Percentiles rank a stretch among this genome's conserved stretches.
Evolutionary conservation across 2,329 filamentous ascomycete species (phyloP).

Genomic region (Xylaria sp.): DNA sequence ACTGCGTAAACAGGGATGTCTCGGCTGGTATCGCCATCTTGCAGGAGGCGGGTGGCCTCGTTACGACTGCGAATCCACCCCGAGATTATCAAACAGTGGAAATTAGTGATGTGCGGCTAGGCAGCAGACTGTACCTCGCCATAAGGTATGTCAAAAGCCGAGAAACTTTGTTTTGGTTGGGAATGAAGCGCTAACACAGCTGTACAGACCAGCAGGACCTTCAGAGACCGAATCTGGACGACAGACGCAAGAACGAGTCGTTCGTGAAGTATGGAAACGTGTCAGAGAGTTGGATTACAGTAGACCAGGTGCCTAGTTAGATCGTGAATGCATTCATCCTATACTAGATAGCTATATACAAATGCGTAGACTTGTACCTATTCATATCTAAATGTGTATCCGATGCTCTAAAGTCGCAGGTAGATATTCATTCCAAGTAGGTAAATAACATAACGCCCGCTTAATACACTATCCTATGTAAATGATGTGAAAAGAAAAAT

Average conservation of each 20-base stretch:
- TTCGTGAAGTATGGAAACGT: constrained; percentile 74
- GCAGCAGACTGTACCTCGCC: constrained; percentile 73
- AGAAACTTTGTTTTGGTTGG: neutral
- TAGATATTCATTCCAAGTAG: neutral
- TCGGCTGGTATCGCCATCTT: constrained; percentile 76
- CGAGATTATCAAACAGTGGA: constrained; percentile 57
- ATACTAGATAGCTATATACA: constrained; percentile 6
- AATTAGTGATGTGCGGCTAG: constrained; percentile 66
- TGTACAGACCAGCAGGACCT: constrained; percentile 62
- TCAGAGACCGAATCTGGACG: constrained; percentile 66
- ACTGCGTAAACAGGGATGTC: constrained; percentile 64
- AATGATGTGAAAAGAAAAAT: neutral
- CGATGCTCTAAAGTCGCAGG: no score
- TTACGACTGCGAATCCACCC: constrained; percentile 77
- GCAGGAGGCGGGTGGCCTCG: constrained; percentile 73
- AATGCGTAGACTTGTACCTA: neutral
- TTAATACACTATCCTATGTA: neutral
- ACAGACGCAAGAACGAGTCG: constrained; percentile 71
- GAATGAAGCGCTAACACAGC: neutral
- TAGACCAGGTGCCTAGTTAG: constrained; percentile 58
- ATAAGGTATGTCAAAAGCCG: constrained; percentile 52
- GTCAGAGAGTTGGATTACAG: constrained; percentile 70
- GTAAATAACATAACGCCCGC: constrained; percentile 5
- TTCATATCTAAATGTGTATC: neutral
- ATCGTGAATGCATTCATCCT: neutral